These are phyloP conservation scores for Colletotrichum neosansevieriae DNA, from an alignment of 2,329 filamentous ascomycete genomes.

Conservation along the genomic window DNA sequence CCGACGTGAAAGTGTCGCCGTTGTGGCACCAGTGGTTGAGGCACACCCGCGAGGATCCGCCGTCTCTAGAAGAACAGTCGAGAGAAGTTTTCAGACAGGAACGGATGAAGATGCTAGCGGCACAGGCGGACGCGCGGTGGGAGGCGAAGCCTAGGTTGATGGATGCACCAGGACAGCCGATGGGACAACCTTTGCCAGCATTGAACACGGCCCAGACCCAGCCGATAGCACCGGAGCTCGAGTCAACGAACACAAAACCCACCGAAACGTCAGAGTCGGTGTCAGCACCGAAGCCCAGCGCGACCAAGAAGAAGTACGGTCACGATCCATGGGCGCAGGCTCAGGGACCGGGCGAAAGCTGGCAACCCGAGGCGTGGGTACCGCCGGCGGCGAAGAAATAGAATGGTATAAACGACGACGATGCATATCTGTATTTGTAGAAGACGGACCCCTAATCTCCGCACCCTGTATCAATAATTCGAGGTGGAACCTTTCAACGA, in stretches of 20 bases:
- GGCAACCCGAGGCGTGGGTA: slow-evolving; percentile 75
- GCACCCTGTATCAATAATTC: slow-evolving; percentile 24
- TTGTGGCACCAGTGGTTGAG: slow-evolving; percentile 79
- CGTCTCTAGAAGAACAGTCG: slow-evolving; percentile 68
- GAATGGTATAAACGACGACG: slow-evolving; percentile 1
- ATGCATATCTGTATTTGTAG: slow-evolving; percentile 25
- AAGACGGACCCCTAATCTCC: slow-evolving; percentile 17
- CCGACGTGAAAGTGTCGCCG: slow-evolving; percentile 68
- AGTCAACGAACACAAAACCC: slow-evolving; percentile 22
- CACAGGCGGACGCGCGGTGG: slow-evolving; percentile 74
- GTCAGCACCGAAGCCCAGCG: slow-evolving; percentile 19
- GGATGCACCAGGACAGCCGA: slow-evolving; percentile 51
- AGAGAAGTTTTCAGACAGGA: slow-evolving; percentile 65
- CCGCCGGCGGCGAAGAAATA: slow-evolving; percentile 56
- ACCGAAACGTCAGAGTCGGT: slow-evolving; percentile 1
- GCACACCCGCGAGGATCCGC: slow-evolving; percentile 66
- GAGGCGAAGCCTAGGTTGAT: slow-evolving; percentile 67
- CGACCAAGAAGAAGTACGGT: slow-evolving; percentile 38
- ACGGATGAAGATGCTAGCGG: slow-evolving; percentile 67
- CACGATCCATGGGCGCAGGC: slow-evolving; percentile 71
- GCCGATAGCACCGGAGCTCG: slow-evolving; percentile 35
- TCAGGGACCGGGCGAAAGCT: slow-evolving; percentile 69
- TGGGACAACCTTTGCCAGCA: slow-evolving; percentile 46
- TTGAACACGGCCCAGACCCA: slow-evolving; percentile 42
- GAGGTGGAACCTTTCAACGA: background rate